Conservation (phyloP, 2,329 filamentous ascomycete species). For the Stachybotrys chartarum region DNA sequence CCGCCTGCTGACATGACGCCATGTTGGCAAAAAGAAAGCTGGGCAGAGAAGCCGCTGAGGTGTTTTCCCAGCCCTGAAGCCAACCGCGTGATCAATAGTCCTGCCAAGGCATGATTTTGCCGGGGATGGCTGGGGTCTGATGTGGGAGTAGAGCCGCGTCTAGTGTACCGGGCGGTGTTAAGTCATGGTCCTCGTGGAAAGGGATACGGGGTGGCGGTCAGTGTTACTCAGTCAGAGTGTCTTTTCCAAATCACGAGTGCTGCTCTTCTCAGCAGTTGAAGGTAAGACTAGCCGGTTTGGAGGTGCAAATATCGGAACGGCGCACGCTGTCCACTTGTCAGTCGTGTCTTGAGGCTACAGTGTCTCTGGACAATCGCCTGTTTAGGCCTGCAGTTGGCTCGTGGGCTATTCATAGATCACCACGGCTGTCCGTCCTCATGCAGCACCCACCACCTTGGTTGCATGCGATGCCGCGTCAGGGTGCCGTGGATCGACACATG, state of each 20-base stretch:
- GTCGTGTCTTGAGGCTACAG: not conserved
- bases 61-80: not conserved
- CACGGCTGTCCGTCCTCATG: not conserved
- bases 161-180: too few relatives aligned
- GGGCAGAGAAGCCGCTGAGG: not conserved
- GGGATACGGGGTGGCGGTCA: too few relatives aligned
- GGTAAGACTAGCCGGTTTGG: too few relatives aligned
- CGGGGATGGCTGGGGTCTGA: not conserved
- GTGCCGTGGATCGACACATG: not conserved
- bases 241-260: too few relatives aligned
- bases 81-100: not conserved
- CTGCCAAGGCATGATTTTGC: not conserved
- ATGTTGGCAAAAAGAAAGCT: too few relatives aligned
- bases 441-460: not conserved
- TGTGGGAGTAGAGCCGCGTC: too few relatives aligned
- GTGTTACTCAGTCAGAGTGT: too few relatives aligned
- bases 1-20: too few relatives aligned
- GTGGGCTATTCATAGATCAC: not conserved
- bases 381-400: not conserved
- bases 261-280: too few relatives aligned
- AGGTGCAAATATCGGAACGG: too few relatives aligned
- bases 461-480: not conserved
- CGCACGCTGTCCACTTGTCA: too few relatives aligned
- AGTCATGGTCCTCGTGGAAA: too few relatives aligned
- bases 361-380: not conserved